A percentile compares a stretch with the other conserved stretches of the same genome.
phyloP scores from a whole-genome alignment of 495 filamentous ascomycete species.

The Penicillium longicatenatum region DNA sequence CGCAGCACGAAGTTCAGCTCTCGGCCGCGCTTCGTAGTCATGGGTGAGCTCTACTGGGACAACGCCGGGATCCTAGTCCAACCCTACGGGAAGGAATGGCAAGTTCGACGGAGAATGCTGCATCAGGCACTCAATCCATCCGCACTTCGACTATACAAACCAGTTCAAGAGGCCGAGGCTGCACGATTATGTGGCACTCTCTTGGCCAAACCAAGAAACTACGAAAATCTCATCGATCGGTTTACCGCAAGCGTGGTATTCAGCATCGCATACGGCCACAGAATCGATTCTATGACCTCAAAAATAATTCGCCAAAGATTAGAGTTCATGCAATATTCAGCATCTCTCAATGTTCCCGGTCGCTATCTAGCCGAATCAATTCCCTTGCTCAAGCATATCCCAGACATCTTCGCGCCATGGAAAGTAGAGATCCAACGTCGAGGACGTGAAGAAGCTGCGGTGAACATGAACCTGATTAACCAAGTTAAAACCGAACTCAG shows the following conservation, averaged over 20 bases:
- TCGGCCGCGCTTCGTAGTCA: conserved; percentile 55
- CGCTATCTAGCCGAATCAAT: conserved; percentile 29
- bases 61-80: conserved; percentile 53
- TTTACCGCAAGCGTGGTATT: conserved; percentile 31
- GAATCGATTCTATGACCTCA: conserved; percentile 26
- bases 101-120: conserved; percentile 38
- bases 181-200: conserved; percentile 33
- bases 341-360: conserved; percentile 23
- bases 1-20: conserved; percentile 55
- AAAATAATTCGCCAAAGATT: conserved; percentile 23
- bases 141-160: conserved; percentile 51
- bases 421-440: conserved; percentile 25
- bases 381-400: conserved; percentile 30
- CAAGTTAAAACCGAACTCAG: conserved; percentile 14
- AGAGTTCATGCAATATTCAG: conserved; percentile 23
- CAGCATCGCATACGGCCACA: conserved; percentile 31
- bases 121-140: conserved; percentile 46
- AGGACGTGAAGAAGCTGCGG: conserved; percentile 17
- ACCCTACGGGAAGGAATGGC: conserved; percentile 49
- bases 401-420: conserved; percentile 29
- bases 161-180: conserved; percentile 44
- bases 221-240: conserved; percentile 25
- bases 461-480: conserved; percentile 16
- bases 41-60: conserved; percentile 53
- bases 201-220: conserved; percentile 22